Conservation (phyloP, 2,329 filamentous ascomycete genomes). For the Fusarium brevicatenulatum region DNA sequence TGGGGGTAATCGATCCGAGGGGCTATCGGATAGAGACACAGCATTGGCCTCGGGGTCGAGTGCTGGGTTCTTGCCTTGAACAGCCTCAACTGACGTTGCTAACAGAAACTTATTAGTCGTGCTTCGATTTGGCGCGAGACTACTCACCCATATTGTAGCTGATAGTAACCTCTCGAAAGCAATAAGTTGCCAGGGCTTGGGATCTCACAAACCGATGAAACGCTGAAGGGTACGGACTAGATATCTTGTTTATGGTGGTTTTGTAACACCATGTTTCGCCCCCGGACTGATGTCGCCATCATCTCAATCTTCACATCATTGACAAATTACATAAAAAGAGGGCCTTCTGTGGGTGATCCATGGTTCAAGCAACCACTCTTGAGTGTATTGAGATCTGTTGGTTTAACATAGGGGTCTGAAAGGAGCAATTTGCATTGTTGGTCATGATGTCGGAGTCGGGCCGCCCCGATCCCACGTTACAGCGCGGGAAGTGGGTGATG, state of each 20-base stretch:
- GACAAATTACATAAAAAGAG: not conserved
- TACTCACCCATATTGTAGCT: not conserved
- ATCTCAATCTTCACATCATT: not conserved
- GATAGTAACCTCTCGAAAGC: fast-evolving
- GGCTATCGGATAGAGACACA: not conserved
- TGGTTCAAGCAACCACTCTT: not conserved
- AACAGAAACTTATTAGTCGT: not conserved
- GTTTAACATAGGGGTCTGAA: not conserved
- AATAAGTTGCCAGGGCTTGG: not conserved
- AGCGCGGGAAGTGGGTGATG: not conserved
- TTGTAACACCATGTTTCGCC: not conserved
- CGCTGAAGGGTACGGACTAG: not conserved
- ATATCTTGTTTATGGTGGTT: not conserved
- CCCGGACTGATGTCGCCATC: not conserved
- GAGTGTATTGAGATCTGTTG: not conserved
- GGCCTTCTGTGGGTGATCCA: not conserved
- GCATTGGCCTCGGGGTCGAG: not conserved
- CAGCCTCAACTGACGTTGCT: not conserved
- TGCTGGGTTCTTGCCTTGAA: not conserved
- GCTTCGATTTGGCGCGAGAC: no score
- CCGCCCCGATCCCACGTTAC: not conserved
- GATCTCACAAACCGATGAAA: not conserved
- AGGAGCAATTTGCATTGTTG: not conserved
- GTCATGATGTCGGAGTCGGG: not conserved
- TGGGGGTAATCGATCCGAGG: not conserved